A percentile compares a stretch with the other conserved stretches of the same genome.
Conservation (phyloP, 2,329 filamentous ascomycete species). For the Trichothecium roseum region DNA sequence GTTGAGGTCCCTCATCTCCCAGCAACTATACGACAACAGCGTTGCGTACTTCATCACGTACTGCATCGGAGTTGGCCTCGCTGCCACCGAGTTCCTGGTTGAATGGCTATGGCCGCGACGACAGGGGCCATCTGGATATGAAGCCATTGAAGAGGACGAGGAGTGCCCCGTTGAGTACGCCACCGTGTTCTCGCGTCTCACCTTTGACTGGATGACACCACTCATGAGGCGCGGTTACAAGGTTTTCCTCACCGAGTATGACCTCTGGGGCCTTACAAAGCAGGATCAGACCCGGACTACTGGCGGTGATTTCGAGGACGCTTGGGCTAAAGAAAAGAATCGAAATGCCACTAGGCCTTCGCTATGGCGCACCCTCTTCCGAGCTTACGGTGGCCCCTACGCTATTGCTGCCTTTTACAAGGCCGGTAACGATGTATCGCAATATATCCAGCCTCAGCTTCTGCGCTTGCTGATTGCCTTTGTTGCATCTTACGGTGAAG, state of each 20-base stretch:
- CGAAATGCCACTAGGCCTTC: slow-evolving; percentile 47
- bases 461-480: slow-evolving; percentile 76
- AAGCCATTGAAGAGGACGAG: slow-evolving; percentile 46
- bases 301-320: slow-evolving; percentile 55
- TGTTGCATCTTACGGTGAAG: slow-evolving; percentile 63
- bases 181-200: slow-evolving; percentile 84
- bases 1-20: slow-evolving; percentile 73
- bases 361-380: slow-evolving; percentile 77
- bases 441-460: slow-evolving; percentile 86
- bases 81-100: slow-evolving; percentile 59
- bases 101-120: slow-evolving; percentile 86
- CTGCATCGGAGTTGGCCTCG: slow-evolving; percentile 59
- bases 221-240: slow-evolving; percentile 94
- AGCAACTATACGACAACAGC: slow-evolving; percentile 56
- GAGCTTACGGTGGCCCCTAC: slow-evolving; percentile 79
- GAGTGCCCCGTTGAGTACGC: slow-evolving; percentile 78
- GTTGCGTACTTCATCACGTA: slow-evolving; percentile 71
- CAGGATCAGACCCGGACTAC: slow-evolving; percentile 71
- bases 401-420: slow-evolving; percentile 77
- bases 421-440: slow-evolving; percentile 71
- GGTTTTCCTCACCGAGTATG: slow-evolving; percentile 83
- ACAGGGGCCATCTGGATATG: slow-evolving; percentile 42
- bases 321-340: slow-evolving; percentile 71
- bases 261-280: slow-evolving; percentile 84
- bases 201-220: slow-evolving; percentile 98